Evolutionary conservation across 225 moss, liverwort and hornwort species (phyloP), one percentile per base, ranked within the genome.

Genomic region (Pseudoscleropodium purum): DNA sequence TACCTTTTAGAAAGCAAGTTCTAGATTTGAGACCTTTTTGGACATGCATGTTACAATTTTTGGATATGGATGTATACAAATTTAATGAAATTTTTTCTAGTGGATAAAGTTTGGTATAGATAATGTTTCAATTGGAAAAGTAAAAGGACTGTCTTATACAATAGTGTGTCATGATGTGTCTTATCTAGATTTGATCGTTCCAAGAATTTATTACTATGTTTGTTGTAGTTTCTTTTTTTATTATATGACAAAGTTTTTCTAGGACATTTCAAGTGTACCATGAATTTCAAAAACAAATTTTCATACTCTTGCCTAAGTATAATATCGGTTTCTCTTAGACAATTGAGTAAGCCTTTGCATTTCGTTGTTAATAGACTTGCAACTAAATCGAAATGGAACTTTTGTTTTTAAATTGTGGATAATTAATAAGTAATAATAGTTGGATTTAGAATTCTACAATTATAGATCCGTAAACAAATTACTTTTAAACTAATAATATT

Each of bases 61-160:
- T 25, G 39, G 14, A 25, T 2, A 39, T 4, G 0, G 4, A 25
- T 39, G 10, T 23, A 7, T 24, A 2, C 0, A 3, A 4, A 67
- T 36, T 37, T 37, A 20, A 37, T 67, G 37, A 11, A 67, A 11
- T 69, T 20, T 6, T 11, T 4, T 20, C 1, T 68, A 21, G 11
- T 37, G 11, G 11, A n/a, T n/a, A 24, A 7, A 13, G 4, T 69
- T 69, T n/a, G 7, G 2, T 39, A 23, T 5, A 23, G 0, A 13
- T 69, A 69, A 5, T 67, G 4, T 69, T 4, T n/a, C 13, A n/a
- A 21, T 12, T 68, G 10, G n/a, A 67, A 67, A 5, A 19, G 3
- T 37, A 68, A 11, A 6, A 36, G 8, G 20, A 2, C 6, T 0
- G 7, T n/a, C n/a, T n/a, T 0, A 2, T 23, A n/a, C 2, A 11